Percentiles rank a stretch among this genome's conserved stretches.
These are phyloP conservation scores for Suillus ampliporus DNA, from an alignment of 768 basidiomycete genomes.

Conservation along the genomic window DNA sequence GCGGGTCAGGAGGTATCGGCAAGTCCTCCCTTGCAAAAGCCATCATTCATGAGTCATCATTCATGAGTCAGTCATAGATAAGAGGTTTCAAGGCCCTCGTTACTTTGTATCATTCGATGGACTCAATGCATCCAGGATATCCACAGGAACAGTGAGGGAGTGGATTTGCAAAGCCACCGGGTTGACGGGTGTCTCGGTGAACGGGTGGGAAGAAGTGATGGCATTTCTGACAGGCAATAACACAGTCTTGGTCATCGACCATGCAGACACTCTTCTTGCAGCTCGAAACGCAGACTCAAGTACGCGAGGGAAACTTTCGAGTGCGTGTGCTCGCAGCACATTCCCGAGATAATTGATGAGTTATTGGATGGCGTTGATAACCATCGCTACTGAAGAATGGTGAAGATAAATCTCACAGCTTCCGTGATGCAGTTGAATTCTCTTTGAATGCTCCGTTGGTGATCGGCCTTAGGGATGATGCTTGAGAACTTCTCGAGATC, in stretches of 20 bases:
- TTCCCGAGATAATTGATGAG: background rate
- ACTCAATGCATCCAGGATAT: background rate
- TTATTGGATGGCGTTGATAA: background rate
- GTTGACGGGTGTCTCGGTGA: background rate
- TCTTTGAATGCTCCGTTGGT: constrained; percentile 2
- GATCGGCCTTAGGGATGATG: constrained; percentile 3
- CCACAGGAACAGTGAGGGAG: background rate
- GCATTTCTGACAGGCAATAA: background rate
- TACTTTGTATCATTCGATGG: constrained; percentile 10
- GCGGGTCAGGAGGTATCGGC: constrained; percentile 8
- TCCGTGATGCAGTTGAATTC: constrained; percentile 1
- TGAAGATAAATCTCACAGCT: background rate
- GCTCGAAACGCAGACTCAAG: background rate
- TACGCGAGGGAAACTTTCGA: constrained; percentile 3
- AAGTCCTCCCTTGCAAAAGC: constrained; percentile 11
- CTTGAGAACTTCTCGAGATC: constrained; percentile 6
- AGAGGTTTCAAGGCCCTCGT: constrained; percentile 4
- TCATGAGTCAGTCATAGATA: constrained; percentile 1
- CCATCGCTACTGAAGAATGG: background rate
- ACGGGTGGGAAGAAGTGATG: background rate
- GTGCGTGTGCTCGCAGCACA: background rate
- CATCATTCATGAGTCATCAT: constrained; percentile 5
- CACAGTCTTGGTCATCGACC: constrained; percentile 9
- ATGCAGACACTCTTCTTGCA: background rate
- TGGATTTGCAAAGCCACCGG: background rate